phyloP scores from a whole-genome alignment of 495 filamentous ascomycete species.

The Penicillium diatomitis region DNA sequence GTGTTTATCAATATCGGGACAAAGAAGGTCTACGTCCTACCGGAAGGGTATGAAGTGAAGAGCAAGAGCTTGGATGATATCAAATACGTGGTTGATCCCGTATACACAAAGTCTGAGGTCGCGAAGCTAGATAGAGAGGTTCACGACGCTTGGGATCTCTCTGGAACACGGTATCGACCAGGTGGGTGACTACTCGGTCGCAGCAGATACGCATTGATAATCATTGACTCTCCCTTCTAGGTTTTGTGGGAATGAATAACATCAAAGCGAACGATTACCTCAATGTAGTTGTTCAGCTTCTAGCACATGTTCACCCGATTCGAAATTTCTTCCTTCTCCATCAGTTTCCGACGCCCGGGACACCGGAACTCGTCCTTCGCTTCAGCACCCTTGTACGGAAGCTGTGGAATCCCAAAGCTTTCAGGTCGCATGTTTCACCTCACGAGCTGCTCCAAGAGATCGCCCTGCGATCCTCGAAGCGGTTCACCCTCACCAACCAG shows the following conservation, averaged over 20 bases:
- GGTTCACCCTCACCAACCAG: constrained; percentile 83
- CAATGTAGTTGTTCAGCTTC: constrained; percentile 89
- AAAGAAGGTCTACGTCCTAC: constrained; percentile 90
- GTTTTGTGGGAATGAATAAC: constrained; percentile 98
- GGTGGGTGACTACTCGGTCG: constrained; percentile 31
- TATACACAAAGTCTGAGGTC: constrained; percentile 70
- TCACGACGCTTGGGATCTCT: constrained; percentile 66
- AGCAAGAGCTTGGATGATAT: constrained; percentile 97
- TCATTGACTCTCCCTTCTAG: constrained; percentile 18
- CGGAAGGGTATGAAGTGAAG: constrained; percentile 94
- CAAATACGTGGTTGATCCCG: constrained; percentile 95
- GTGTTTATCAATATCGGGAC: constrained; percentile 96
- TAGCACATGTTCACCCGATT: constrained; percentile 82
- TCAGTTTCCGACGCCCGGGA: constrained; percentile 33
- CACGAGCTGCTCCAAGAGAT: constrained; percentile 97
- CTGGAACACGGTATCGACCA: constrained; percentile 75
- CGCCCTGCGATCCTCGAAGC: constrained; percentile 78
- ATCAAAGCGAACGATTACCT: constrained; percentile 99
- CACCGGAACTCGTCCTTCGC: constrained; percentile 58
- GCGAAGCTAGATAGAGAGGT: constrained; percentile 69
- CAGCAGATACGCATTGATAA: background rate
- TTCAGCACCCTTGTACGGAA: constrained; percentile 89
- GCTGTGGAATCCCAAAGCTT: constrained; percentile 95
- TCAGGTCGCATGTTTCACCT: constrained; percentile 93
- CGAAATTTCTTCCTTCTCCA: constrained; percentile 92